A percentile compares a stretch with the other conserved stretches of the same genome.
phyloP scores from a whole-genome alignment of 2,329 filamentous ascomycete species.

The Helotiales sp. region DNA sequence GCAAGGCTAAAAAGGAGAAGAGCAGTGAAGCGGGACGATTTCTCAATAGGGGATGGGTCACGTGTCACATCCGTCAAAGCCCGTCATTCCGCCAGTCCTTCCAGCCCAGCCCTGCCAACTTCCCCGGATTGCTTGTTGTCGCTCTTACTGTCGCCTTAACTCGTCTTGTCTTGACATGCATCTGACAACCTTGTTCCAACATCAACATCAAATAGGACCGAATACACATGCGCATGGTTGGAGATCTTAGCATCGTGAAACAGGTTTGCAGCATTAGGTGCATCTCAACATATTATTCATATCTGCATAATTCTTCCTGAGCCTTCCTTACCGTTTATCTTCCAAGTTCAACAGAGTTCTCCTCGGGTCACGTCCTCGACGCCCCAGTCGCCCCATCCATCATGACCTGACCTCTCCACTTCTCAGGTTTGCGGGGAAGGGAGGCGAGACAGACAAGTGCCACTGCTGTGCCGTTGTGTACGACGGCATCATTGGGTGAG shows the following conservation, averaged over 20 bases:
- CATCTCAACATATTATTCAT: neutral
- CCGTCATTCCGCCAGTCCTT: neutral
- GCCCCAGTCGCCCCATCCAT: neutral
- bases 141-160: constrained; percentile 6
- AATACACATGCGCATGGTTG: constrained; percentile 1
- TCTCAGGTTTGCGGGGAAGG: constrained; percentile 11
- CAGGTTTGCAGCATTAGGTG: neutral
- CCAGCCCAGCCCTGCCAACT: neutral
- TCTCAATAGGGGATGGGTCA: neutral
- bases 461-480: neutral
- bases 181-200: neutral
- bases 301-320: neutral
- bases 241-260: neutral
- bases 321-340: neutral
- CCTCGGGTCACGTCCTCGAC: too few relatives aligned
- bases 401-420: neutral
- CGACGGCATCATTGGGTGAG: neutral
- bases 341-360: neutral
- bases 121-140: constrained; percentile 10
- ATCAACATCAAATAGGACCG: neutral
- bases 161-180: neutral
- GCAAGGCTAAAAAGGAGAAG: neutral
- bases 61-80: neutral
- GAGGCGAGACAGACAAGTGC: neutral
- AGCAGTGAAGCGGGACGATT: neutral